Base-by-base conservation (phyloP, 768 basidiomycete genomes). In the Trametes gibbosa region DNA sequence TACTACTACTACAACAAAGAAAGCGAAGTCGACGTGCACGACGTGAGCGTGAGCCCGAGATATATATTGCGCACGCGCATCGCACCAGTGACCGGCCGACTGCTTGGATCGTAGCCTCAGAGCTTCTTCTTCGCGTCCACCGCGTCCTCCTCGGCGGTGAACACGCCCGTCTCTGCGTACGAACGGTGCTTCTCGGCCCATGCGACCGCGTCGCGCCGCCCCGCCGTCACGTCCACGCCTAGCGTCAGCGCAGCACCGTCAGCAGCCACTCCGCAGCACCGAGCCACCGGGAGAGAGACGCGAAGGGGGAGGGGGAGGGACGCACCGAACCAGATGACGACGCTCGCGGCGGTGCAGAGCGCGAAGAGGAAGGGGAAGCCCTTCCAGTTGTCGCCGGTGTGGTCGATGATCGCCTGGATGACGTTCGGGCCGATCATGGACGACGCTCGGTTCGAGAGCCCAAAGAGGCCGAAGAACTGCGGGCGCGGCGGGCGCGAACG, bases 381-480 rank as follows among this genome's bases (percentile, higher is more conserved):
- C 67, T 82, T 79, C 91, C 91, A 92, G 68, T 89, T 91, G 69
- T 84, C 79, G 0, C 85, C 86, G 2, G 84, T 78, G 49, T 74
- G 75, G 71, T 91, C 77, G 58, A 94, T 92, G 68, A 92, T 91
- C 2, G 84, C 89, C 68, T 92, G 89, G 39, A 92, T 86, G 9
- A 92, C 90, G 61, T 89, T 92, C 0, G 91, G 90, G 0, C 91
- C 92, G 43, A 93, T 84, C 82, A 92, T 90, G 2, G 86, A 89
- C n/a, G 89, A 91, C 0, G 89, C 89, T 12, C 89, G 83, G 70
- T 91, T 91, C 2, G 87, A 91, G 24, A 94, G 80, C 8, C 89
- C 90, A 64, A 90, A 94, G 23, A 95, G 80, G 2, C 92, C 89
- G 70, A 94, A 95, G 74, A 93, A 94, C 85, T 91, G 66, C 56